phyloP scores from a whole-genome alignment of 2,329 filamentous ascomycete genomes.

The Alternaria brassicicola region DNA sequence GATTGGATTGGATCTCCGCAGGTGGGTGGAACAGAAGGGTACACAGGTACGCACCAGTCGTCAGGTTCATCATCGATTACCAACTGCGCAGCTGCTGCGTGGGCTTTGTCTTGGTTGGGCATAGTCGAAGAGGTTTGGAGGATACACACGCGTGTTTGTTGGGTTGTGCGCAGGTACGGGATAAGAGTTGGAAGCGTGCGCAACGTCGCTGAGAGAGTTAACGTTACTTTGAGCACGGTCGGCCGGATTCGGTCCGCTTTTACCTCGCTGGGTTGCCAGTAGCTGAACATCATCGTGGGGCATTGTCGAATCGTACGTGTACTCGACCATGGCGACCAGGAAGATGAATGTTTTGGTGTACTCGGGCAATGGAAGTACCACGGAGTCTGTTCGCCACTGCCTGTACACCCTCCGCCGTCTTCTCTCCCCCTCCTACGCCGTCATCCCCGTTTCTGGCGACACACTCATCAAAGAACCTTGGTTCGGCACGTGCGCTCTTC shows the following conservation, averaged over 20 bases:
- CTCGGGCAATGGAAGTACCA: constrained; percentile 85
- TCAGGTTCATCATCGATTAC: constrained; percentile 86
- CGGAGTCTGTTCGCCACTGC: constrained; percentile 88
- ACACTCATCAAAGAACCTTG: constrained; percentile 90
- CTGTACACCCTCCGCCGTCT: constrained; percentile 84
- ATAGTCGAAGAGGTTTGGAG: constrained; percentile 45
- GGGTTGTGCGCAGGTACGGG: background rate
- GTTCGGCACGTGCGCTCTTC: constrained; percentile 81
- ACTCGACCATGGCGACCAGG: constrained; percentile 68
- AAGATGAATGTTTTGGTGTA: constrained; percentile 94
- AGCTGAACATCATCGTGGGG: constrained; percentile 24
- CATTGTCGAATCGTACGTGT: background rate
- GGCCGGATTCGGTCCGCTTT: constrained; percentile 39
- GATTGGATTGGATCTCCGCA: constrained; percentile 6
- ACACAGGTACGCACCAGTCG: constrained; percentile 74
- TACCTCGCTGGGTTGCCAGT: too few species aligned
- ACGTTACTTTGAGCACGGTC: constrained; percentile 30
- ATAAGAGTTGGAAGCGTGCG: background rate
- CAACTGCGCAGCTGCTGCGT: constrained; percentile 41
- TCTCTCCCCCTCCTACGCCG: constrained; percentile 88
- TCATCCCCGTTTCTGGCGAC: constrained; percentile 80
- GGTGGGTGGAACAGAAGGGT: background rate
- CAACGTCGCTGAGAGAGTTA: background rate
- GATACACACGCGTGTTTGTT: background rate
- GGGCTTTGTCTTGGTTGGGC: constrained; percentile 62